Percentiles rank a stretch among this genome's conserved stretches.
Evolutionary conservation across 2,329 filamentous ascomycete genomes (phyloP).

Genomic region (Fusarium sp.): DNA sequence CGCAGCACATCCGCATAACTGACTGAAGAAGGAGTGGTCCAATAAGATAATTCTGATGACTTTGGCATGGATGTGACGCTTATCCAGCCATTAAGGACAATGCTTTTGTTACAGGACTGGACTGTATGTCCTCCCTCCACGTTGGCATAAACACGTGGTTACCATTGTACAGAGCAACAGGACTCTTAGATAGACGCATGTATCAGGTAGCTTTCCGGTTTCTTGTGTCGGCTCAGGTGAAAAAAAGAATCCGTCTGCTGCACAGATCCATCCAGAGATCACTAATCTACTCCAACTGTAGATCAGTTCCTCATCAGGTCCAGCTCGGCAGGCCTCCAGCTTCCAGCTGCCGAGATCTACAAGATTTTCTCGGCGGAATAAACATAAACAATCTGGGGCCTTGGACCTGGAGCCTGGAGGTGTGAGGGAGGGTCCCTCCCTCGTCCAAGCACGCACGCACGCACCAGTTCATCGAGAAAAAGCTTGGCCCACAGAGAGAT

Average conservation of each 20-base stretch:
- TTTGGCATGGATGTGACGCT: slow-evolving; percentile 4
- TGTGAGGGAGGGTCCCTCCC: neutral
- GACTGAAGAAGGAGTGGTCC: slow-evolving; percentile 7
- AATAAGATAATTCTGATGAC: slow-evolving; percentile 5
- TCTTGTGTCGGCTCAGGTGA: neutral
- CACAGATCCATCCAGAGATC: slow-evolving; percentile 26
- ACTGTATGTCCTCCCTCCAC: neutral
- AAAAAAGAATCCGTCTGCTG: slow-evolving; percentile 2
- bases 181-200: neutral
- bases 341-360: slow-evolving; percentile 37
- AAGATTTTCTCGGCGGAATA: slow-evolving; percentile 16
- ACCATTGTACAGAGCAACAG: slow-evolving; percentile 6
- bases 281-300: slow-evolving; percentile 23
- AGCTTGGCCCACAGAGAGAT: slow-evolving; percentile 2
- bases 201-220: slow-evolving; percentile 13
- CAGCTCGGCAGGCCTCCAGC: slow-evolving; percentile 20
- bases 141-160: slow-evolving; percentile 17
- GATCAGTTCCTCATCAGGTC: slow-evolving; percentile 32
- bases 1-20: neutral
- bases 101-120: neutral
- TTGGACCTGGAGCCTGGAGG: slow-evolving; percentile 15
- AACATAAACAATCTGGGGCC: slow-evolving; percentile 31
- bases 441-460: slow-evolving; percentile 1
- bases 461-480: slow-evolving; percentile 3
- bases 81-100: neutral